Percentiles rank a stretch among this genome's conserved stretches.
phyloP scores from a whole-genome alignment of 352 stramenopile genomes.

The Globisporangium canariense region DNA sequence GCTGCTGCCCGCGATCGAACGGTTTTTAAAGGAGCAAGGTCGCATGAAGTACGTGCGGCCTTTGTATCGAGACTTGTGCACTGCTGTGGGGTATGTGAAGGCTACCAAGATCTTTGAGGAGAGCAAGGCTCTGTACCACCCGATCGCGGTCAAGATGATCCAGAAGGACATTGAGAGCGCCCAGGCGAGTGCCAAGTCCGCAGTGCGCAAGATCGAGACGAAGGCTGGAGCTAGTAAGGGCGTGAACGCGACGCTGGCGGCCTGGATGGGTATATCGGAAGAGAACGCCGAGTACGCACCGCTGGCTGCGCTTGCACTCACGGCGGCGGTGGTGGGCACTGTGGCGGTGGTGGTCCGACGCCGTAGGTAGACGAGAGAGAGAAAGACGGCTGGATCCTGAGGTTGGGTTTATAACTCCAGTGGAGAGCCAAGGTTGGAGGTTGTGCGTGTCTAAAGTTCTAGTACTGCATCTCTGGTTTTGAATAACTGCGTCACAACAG shows the following conservation, averaged over 20 bases:
- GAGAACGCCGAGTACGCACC: constrained; percentile 1
- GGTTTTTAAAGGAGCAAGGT: constrained; percentile 65
- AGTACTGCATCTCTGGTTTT: too few relatives aligned
- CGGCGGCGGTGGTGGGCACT: not conserved
- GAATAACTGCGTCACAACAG: too few relatives aligned
- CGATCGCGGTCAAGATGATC: constrained; percentile 72
- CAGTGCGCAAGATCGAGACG: not conserved
- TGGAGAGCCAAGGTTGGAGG: too few relatives aligned
- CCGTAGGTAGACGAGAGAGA: not conserved
- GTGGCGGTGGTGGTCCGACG: not conserved
- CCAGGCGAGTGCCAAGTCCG: too few relatives aligned
- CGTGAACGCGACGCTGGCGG: not conserved
- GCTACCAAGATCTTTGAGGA: constrained; percentile 33
- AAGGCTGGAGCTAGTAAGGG: not conserved
- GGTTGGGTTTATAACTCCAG: not conserved
- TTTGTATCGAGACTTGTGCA: constrained; percentile 59
- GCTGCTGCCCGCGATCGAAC: constrained; percentile 32
- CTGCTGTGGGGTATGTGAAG: constrained; percentile 25
- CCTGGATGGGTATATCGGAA: constrained; percentile 1
- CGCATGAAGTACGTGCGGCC: constrained; percentile 78
- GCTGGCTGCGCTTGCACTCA: not conserved
- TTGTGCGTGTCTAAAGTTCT: too few relatives aligned
- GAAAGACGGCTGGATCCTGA: too few relatives aligned
- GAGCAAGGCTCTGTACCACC: constrained; percentile 64
- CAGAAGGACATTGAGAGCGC: constrained; percentile 35